Percentiles rank a stretch among this genome's conserved stretches.
Conservation (phyloP, 768 basidiomycete species). For the Boletellus ananas region DNA sequence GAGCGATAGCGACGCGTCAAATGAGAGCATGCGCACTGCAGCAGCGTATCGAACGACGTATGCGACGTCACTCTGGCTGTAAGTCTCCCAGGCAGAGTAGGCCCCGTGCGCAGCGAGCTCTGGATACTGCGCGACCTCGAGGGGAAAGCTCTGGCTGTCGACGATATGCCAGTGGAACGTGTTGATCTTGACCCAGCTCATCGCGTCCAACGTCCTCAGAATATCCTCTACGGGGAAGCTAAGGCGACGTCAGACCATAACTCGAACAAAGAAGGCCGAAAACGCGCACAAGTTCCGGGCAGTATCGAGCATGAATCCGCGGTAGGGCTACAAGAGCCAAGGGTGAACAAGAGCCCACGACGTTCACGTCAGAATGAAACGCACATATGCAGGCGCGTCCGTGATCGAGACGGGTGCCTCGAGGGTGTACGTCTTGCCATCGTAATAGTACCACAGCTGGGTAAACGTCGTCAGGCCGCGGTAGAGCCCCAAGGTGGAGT, state of each 20-base stretch:
- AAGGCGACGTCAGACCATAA: background rate
- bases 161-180: slow-evolving; percentile 84
- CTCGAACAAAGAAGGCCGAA: background rate
- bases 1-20: background rate
- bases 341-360: background rate
- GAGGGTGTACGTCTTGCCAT: slow-evolving; percentile 35
- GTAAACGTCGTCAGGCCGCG: slow-evolving; percentile 55
- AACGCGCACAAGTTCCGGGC: slow-evolving; percentile 39
- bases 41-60: slow-evolving; percentile 66
- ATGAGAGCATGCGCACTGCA: slow-evolving; percentile 45
- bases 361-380: background rate
- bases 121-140: slow-evolving; percentile 57
- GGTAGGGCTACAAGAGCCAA: slow-evolving; percentile 24
- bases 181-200: slow-evolving; percentile 57
- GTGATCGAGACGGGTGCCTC: slow-evolving; percentile 38
- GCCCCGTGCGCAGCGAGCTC: slow-evolving; percentile 62
- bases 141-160: slow-evolving; percentile 79
- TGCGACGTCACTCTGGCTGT: slow-evolving; percentile 52
- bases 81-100: slow-evolving; percentile 54
- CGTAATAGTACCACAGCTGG: slow-evolving; percentile 47
- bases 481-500: slow-evolving; percentile 46
- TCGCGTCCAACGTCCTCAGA: slow-evolving; percentile 46
- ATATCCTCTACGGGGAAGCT: slow-evolving; percentile 40
- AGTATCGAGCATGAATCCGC: slow-evolving; percentile 46
- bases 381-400: slow-evolving; percentile 48